Evolutionary conservation across 2,329 filamentous ascomycete species (phyloP).

Genomic region (Cercospora sp.): DNA sequence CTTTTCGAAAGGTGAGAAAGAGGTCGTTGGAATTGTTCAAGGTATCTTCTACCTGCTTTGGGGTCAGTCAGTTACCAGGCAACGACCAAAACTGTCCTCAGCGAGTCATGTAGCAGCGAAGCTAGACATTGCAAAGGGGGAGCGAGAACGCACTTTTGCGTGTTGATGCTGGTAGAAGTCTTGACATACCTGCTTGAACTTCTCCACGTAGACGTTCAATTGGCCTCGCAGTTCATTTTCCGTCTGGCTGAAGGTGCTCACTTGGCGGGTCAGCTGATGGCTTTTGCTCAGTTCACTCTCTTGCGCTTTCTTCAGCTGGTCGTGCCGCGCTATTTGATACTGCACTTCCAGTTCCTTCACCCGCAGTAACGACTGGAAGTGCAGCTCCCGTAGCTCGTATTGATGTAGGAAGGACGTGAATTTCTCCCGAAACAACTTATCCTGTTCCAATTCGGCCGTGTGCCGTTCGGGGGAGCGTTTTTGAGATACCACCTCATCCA

Average conservation of each 20-base stretch:
- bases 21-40: conserved; percentile 98
- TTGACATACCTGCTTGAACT: conserved; percentile 89
- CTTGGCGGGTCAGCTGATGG: conserved; percentile 83
- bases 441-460: conserved; percentile 83
- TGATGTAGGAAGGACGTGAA: conserved; percentile 96
- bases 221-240: conserved; percentile 92
- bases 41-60: conserved; percentile 90
- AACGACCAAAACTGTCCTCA: conserved; percentile 19
- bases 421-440: conserved; percentile 79
- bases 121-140: conserved; percentile 11
- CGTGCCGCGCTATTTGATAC: conserved; percentile 82
- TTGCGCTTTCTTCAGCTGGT: conserved; percentile 84
- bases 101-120: conserved; percentile 10
- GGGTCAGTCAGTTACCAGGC: conserved; percentile 42
- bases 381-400: conserved; percentile 90
- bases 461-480: conserved; percentile 74
- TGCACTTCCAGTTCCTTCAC: conserved; percentile 96
- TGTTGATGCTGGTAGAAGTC: conserved; percentile 19
- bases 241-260: conserved; percentile 93
- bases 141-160: conserved; percentile 19
- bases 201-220: conserved; percentile 97
- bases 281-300: conserved; percentile 79
- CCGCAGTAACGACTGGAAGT: conserved; percentile 88
- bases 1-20: conserved; percentile 94
- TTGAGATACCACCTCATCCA: conserved; percentile 85